Base-by-base conservation (phyloP, 495 filamentous ascomycete species). In the Ramalina intermedia region DNA sequence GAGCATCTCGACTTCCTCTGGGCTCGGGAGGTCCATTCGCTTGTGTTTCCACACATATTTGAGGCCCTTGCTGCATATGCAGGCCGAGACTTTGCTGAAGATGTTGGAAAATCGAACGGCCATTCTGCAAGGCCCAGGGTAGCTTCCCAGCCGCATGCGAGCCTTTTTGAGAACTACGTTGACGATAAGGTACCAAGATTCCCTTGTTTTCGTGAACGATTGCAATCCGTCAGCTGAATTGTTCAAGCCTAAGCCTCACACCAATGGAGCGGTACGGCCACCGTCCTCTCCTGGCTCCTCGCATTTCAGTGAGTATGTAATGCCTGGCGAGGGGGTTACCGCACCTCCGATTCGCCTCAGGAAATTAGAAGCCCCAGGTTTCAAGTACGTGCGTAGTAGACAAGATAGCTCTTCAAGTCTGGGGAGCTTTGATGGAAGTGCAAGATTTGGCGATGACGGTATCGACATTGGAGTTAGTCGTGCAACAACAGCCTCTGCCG, bases 1-100 rank as follows among this genome's bases (percentile, higher is more conserved):
- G 91, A 98, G 59, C 91, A 98, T 64, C 74, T 98, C 35, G 91
- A 98, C 63, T 94, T 98, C 60, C 69, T 98, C n/a, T 98, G 91
- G 91, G 90, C 84, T 4, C 65, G 75, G 23, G 85, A 95, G 58
- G 85, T 93, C 11, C 73, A 91, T 43, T 68, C 69, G n/a, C 73
- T 85, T 37, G 90, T 96, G 2, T 94, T 94, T 57, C 82, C 78
- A 9, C 81, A 94, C 64, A 85, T 96, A 12, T 87, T 93, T 56
- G 79, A 90, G 52, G 87, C 90, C 0, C 69, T 98, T 4, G 29
- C 29, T 33, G 29, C 29, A 3, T 33, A 33, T 33, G 29, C 29
- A 33, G 29, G 29, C 29, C 6, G 29, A 33, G 29, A 33, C 5
- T 33, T 11, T 33, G 29, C 29, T 33, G 29, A 33, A 13, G 8